Evolutionary conservation across 1,139 yeast species (phyloP).

Genomic region (Candida dubliniensis): DNA sequence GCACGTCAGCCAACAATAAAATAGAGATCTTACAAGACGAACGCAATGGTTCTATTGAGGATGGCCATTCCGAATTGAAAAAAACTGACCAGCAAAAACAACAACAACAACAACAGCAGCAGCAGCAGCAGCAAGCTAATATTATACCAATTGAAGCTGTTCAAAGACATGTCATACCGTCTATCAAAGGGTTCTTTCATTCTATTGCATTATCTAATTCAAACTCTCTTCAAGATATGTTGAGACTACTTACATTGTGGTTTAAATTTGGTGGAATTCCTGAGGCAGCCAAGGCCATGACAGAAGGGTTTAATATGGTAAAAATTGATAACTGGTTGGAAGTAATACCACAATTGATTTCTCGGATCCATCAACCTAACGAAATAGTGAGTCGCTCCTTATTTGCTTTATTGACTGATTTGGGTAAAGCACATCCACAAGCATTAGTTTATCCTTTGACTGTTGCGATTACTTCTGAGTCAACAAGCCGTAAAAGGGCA

Average conservation of each 20-base stretch:
- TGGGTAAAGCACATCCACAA: constrained; percentile 96
- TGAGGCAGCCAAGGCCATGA: constrained; percentile 88
- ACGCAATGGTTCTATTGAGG: constrained; percentile 23
- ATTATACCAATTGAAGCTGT: constrained; percentile 58
- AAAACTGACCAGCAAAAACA: constrained; percentile 14
- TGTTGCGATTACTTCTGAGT: constrained; percentile 94
- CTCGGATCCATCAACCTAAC: constrained; percentile 95
- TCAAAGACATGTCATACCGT: constrained; percentile 88
- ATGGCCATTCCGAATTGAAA: constrained; percentile 15
- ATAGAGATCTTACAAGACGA: constrained; percentile 15
- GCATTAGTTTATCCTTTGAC: constrained; percentile 94
- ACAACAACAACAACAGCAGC: constrained; percentile 11
- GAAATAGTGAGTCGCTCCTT: constrained; percentile 79
- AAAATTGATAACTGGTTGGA: constrained; percentile 93
- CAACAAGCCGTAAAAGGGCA: constrained; percentile 84
- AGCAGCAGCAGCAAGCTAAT: constrained; percentile 19
- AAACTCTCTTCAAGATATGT: constrained; percentile 87
- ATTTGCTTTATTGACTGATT: constrained; percentile 76
- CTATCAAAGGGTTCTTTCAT: constrained; percentile 92
- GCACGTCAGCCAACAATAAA: constrained; percentile 23
- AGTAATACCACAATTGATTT: constrained; percentile 92
- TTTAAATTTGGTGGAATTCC: constrained; percentile 91
- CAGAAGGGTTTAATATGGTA: constrained; percentile 87
- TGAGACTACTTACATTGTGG: constrained; percentile 90
- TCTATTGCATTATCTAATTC: constrained; percentile 86